A percentile compares a stretch with the other conserved stretches of the same genome.
Conservation (phyloP, 768 basidiomycete genomes). For the Infundibulicybe gibba region DNA sequence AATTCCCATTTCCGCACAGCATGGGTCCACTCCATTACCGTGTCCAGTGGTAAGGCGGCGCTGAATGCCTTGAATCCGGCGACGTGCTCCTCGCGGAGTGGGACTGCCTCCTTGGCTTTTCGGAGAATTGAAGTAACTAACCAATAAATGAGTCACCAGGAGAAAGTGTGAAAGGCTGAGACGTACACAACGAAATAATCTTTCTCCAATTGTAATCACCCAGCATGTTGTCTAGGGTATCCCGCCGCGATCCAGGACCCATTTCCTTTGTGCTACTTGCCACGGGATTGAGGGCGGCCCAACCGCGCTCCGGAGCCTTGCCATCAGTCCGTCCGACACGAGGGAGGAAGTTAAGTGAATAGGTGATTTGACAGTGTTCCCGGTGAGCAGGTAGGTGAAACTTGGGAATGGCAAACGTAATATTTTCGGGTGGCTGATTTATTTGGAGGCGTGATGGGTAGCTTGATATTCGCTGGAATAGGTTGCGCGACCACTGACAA, state of each 20-base stretch:
- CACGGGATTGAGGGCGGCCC: conserved; percentile 20
- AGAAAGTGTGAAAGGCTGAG: no score
- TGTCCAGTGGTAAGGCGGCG: not conserved
- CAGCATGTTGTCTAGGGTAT: conserved; percentile 32
- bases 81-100: not conserved
- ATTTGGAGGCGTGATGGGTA: conserved; percentile 1
- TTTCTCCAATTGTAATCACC: conserved; percentile 32
- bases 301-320: conserved; percentile 28
- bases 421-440: not conserved
- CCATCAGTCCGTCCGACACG: conserved; percentile 32
- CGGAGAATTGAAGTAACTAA: not conserved
- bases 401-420: conserved; percentile 9
- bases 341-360: conserved; percentile 14
- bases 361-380: not conserved
- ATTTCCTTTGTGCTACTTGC: conserved; percentile 34
- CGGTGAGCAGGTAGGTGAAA: conserved; percentile 12
- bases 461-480: not conserved
- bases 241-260: conserved; percentile 20
- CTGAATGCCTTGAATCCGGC: not conserved
- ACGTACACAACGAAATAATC: not conserved
- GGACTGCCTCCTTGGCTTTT: not conserved
- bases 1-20: not conserved
- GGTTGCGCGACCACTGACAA: conserved; percentile 15
- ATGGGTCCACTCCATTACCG: not conserved
- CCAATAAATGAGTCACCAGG: no score